A percentile compares a stretch with the other conserved stretches of the same genome.
phyloP scores from a whole-genome alignment of 139 green algal species.

The Volvox reticuliferus region DNA sequence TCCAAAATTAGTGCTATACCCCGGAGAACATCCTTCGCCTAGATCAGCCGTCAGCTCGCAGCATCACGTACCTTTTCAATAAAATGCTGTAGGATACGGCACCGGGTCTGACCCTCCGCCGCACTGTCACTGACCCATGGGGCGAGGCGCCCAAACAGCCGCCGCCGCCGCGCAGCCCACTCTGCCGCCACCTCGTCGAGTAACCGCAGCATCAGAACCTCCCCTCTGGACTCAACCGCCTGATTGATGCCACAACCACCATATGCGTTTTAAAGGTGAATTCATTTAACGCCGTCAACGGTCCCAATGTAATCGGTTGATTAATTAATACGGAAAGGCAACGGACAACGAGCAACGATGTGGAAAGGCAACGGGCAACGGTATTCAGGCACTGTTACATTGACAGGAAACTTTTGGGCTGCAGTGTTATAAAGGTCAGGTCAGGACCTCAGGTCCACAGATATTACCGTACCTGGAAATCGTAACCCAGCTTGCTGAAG shows the following conservation, averaged over 20 bases:
- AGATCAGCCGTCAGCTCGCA: no score
- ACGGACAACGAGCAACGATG: no score
- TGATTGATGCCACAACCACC: background rate
- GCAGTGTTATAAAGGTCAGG: no score
- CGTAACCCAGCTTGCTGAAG: constrained; percentile 51
- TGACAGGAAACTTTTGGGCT: no score
- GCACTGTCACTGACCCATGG: constrained; percentile 34
- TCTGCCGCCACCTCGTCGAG: constrained; percentile 43
- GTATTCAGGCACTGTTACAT: no score
- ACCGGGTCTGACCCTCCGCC: constrained; percentile 28
- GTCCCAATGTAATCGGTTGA: no score
- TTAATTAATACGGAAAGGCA: no score
- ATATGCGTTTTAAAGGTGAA: background rate
- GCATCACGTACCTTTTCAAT: background rate
- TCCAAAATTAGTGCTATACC: no score
- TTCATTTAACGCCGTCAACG: no score
- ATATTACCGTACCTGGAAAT: constrained; percentile 39
- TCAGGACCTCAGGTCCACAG: no score
- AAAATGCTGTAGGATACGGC: constrained; percentile 36
- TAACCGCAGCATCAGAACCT: constrained; percentile 50
- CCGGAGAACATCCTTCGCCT: no score
- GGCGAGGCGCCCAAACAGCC: background rate
- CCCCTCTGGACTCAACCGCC: constrained; percentile 7
- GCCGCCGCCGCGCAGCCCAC: constrained; percentile 10
- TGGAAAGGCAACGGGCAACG: no score